Evolutionary conservation across 2,329 filamentous ascomycete species (phyloP).

Genomic region (Drechslerella coelobrocha): DNA sequence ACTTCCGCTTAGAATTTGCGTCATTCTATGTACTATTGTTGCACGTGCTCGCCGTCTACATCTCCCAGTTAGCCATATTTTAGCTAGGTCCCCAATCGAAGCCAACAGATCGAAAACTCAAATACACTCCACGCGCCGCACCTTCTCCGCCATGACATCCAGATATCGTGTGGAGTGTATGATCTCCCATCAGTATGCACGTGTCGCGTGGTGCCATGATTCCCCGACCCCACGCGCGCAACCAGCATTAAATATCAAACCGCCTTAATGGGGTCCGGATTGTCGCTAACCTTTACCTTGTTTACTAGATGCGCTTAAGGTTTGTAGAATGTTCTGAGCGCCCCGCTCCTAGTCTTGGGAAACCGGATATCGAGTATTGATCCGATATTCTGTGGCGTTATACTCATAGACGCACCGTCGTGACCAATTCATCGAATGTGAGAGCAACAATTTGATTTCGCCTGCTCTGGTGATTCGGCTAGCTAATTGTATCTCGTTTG

Average conservation of each 20-base stretch:
- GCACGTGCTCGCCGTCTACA: background rate
- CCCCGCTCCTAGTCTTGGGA: background rate
- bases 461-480: too few species aligned
- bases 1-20: background rate
- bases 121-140: background rate
- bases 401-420: conserved; percentile 39
- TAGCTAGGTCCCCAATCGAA: background rate
- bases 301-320: conserved; percentile 41
- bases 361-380: background rate
- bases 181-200: background rate
- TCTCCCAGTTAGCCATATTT: background rate
- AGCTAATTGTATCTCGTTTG: background rate
- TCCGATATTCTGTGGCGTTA: background rate
- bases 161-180: conserved; percentile 50
- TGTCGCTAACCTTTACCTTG: background rate
- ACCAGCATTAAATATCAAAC: background rate
- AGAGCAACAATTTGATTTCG: background rate
- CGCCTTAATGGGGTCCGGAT: background rate
- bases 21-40: background rate
- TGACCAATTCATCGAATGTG: conserved; percentile 50
- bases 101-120: background rate
- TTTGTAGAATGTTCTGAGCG: background rate
- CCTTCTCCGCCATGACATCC: conserved; percentile 30
- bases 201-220: background rate
- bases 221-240: background rate